phyloP scores from a whole-genome alignment of 2,329 filamentous ascomycete species.

The Botrytis fragariae region DNA sequence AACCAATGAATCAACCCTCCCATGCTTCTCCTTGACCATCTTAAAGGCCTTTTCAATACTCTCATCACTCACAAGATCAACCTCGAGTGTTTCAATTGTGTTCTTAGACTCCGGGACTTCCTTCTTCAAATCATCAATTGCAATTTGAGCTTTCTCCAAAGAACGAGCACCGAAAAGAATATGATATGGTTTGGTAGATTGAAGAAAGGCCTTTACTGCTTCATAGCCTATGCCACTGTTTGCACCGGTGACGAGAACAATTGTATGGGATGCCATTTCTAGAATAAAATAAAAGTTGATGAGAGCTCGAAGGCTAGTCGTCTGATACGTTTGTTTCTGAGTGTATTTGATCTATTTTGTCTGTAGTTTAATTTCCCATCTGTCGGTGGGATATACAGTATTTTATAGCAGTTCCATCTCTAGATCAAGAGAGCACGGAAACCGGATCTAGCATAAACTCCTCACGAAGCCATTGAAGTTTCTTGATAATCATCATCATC shows the following conservation, averaged over 20 bases:
- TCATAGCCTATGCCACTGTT: constrained; percentile 47
- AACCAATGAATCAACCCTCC: constrained; percentile 28
- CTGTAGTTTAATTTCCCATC: background rate
- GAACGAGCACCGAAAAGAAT: constrained; percentile 43
- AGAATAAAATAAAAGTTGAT: too few species aligned
- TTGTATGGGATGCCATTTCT: constrained; percentile 23
- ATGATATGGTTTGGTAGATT: constrained; percentile 41
- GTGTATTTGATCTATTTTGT: background rate
- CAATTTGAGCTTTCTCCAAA: constrained; percentile 39
- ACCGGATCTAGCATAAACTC: background rate
- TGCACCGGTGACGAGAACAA: constrained; percentile 44
- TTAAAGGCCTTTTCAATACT: constrained; percentile 31
- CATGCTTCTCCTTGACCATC: constrained; percentile 22
- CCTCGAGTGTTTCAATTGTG: constrained; percentile 24
- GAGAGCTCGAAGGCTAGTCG: background rate
- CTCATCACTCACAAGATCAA: constrained; percentile 31
- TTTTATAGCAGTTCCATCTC: background rate
- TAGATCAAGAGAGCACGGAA: background rate
- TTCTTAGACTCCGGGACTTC: constrained; percentile 37
- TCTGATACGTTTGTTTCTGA: background rate
- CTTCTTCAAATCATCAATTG: constrained; percentile 39
- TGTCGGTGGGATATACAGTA: background rate
- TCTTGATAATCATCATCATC: background rate
- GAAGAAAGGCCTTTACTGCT: constrained; percentile 42
- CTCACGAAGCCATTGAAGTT: background rate